Evolutionary conservation across 441 rosid genomes (phyloP), one percentile per base, ranked within the genome.

Genomic region (Euphorbia neoarborescens): DNA sequence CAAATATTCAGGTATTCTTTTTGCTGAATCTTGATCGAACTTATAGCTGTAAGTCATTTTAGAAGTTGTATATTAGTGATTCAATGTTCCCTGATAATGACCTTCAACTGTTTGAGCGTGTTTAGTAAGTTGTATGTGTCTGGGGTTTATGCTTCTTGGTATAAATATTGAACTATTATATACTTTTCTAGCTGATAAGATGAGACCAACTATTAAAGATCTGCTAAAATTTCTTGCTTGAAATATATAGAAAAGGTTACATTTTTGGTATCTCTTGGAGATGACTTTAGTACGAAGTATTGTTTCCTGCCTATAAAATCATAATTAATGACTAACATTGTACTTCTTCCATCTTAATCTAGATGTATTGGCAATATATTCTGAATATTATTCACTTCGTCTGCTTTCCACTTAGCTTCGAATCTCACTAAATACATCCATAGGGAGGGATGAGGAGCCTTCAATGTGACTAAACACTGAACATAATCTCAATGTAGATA

Each of bases 1-100:
- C 94, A 65, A 62, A 81, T 46, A 76, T 81, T 74, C 87, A 86
- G 98, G 99, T 92, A 72, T 64, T 69, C 34, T 42, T 77, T 56
- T 57, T 65, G 54, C 62, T 14, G 63, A 75, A 71, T 56, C 22
- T 56, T 19, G 25, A 5, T 25, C 46, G 59, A 32, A 56, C 66
- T 73, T 68, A 9, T 70, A 27, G 44, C 38, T 66, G 1, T 32
- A 28, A 59, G 56, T 17, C 15, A 35, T 62, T 46, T 60, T 57
- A 12, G 15, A 59, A 32, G 25, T 74, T 61, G 68, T 37, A 60
- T 70, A 35, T 24, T 50, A 37, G 28, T 24, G 19, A 57, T 58
- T 58, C 17, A 19, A 17, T 32, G 50, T 53, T 51, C 50, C 15
- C 6, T 30, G 32, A 58, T 17, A 12, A 28, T 15, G 30, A 8